Base-by-base conservation (phyloP, 2,329 filamentous ascomycete genomes). In the Harringtonia lauricola region DNA sequence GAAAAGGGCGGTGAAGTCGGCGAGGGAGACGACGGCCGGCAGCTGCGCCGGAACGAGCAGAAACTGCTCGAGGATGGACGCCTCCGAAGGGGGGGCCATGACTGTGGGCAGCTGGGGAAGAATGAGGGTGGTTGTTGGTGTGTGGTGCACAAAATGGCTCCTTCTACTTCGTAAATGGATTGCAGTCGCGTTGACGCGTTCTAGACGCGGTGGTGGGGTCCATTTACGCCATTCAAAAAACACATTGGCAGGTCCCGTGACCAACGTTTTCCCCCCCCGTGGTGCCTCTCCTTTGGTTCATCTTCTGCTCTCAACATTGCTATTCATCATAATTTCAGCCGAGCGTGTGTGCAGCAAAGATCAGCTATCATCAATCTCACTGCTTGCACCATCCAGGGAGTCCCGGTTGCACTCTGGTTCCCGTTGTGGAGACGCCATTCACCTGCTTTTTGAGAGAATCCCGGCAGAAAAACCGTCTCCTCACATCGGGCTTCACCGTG, bases 1-100 rank as follows among this genome's bases (percentile, higher is more conserved):
- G 56, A 94, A 92, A 35, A 90, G 71, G 24, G 80, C 71, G 36
- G 76, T 79, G 66, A 94, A 94, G 51, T 86, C 76, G 45, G 79
- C 71, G 38, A 88, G 71, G 8, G 86, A 81, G 52, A 88, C 68
- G 56, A 88, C 75, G 50, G 81, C 74, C 35, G 83, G 81, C 31
- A 94, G 70, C 24, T 83, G 73, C 8, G 86, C 81, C 13, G 87
- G 84, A 26, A 81, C 71, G 30, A 94, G 74, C 46, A 94, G 76
- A 59, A 90, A 94, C 61, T 83, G 81, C 55, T 72, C 71, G 41
- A 94, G 74, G 51, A 94, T 84, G 24, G 78, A 74, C 44, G 76
- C 69, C 65, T 94, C 88, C 36, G 79, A 81, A 3, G 46, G 46
- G 9, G 83, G 80, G 4, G 84, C 68, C 82, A 88, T 87, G 47